Evolutionary conservation across 345 rosid species (phyloP).

Genomic region (Dipteronia sinensis): DNA sequence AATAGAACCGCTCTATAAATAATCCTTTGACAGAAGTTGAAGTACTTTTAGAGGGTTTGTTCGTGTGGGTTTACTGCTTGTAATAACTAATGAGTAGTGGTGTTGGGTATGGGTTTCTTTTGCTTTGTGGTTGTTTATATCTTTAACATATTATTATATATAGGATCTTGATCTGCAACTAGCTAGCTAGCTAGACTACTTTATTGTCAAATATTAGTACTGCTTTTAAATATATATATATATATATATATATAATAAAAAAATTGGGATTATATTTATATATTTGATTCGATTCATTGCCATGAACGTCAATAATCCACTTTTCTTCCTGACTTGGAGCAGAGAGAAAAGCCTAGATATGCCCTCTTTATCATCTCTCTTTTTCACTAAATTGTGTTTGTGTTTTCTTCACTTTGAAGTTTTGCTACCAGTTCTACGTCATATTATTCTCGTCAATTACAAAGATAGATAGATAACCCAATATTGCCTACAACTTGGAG

Average conservation of each 20-base stretch:
- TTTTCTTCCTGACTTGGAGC: conserved; percentile 35
- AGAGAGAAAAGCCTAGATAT: conserved; percentile 47
- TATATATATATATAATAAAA: too few species aligned
- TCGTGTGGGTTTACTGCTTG: conserved; percentile 7
- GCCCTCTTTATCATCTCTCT: conserved; percentile 19
- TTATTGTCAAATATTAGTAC: conserved; percentile 9
- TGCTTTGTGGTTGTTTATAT: conserved; percentile 12
- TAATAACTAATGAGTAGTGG: conserved; percentile 7
- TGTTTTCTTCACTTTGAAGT: conserved; percentile 40
- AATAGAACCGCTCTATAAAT: too few species aligned
- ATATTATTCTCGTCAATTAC: conserved; percentile 21
- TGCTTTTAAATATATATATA: background rate
- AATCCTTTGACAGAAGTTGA: too few species aligned
- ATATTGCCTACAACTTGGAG: conserved; percentile 43
- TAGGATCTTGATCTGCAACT: conserved; percentile 25
- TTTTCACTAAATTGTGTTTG: background rate
- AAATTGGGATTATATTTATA: background rate
- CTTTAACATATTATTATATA: conserved; percentile 8
- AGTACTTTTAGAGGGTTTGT: conserved; percentile 19
- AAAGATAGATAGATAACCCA: conserved; percentile 38
- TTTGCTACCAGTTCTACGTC: background rate
- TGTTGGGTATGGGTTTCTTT: conserved; percentile 16
- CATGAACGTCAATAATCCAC: conserved; percentile 39
- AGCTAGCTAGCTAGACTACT: background rate
- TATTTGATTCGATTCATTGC: conserved; percentile 30